These are phyloP conservation scores for Bondarzewia mesenterica DNA, from an alignment of 1,284 basidiomycete genomes.

Conservation along the genomic window DNA sequence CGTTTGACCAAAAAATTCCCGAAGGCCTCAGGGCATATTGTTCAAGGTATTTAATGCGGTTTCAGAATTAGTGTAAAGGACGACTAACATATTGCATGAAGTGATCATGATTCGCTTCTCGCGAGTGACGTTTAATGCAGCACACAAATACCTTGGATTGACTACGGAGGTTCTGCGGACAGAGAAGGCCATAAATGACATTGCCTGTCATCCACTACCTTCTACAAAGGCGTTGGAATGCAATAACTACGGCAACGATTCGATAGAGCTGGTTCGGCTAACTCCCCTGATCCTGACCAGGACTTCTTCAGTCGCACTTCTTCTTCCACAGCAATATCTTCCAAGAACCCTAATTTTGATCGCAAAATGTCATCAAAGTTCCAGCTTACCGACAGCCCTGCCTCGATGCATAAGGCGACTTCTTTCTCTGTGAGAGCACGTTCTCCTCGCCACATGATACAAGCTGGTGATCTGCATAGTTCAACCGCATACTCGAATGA, in stretches of 20 bases:
- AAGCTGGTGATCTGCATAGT: slow-evolving; percentile 14
- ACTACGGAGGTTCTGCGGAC: slow-evolving; percentile 94
- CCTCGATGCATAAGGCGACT: not conserved
- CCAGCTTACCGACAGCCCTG: slow-evolving; percentile 16
- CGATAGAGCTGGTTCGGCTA: slow-evolving; percentile 39
- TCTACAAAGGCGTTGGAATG: slow-evolving; percentile 93
- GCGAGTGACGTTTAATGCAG: slow-evolving; percentile 92
- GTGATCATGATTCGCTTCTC: slow-evolving; percentile 95
- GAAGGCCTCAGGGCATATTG: slow-evolving; percentile 95
- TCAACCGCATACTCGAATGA: slow-evolving; percentile 27
- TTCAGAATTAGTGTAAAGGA: not conserved
- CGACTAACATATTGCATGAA: slow-evolving; percentile 20
- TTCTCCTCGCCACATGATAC: slow-evolving; percentile 11
- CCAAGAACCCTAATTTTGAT: slow-evolving; percentile 9
- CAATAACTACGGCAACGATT: slow-evolving; percentile 85
- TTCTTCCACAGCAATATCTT: slow-evolving; percentile 18
- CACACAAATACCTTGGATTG: slow-evolving; percentile 93
- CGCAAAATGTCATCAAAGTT: slow-evolving; percentile 10
- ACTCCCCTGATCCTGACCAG: slow-evolving; percentile 38
- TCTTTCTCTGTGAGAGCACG: slow-evolving; percentile 1
- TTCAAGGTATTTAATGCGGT: slow-evolving; percentile 72
- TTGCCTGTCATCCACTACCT: slow-evolving; percentile 94
- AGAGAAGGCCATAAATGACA: slow-evolving; percentile 93
- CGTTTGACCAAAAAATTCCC: slow-evolving; percentile 91
- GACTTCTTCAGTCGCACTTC: slow-evolving; percentile 43